phyloP scores from a whole-genome alignment of 2,329 filamentous ascomycete genomes.

The Sarocladiaceae sp. region DNA sequence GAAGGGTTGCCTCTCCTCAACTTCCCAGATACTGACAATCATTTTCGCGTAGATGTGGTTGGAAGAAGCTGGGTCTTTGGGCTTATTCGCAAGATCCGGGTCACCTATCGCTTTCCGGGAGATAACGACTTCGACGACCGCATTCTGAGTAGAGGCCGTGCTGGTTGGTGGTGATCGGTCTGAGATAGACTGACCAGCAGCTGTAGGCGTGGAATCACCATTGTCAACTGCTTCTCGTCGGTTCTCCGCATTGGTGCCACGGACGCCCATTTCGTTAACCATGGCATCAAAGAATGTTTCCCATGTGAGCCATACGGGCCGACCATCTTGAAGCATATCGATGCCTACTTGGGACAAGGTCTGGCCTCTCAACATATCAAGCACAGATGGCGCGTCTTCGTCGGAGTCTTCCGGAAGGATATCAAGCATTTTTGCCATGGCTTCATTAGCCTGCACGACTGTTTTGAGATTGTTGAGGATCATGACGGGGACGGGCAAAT shows the following conservation, averaged over 20 bases:
- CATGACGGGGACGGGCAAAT: constrained; percentile 65
- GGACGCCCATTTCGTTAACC: constrained; percentile 33
- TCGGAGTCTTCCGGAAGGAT: constrained; percentile 39
- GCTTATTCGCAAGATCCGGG: constrained; percentile 26
- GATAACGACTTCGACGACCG: constrained; percentile 62
- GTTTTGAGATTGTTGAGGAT: constrained; percentile 64
- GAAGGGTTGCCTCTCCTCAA: constrained; percentile 60
- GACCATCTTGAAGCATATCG: constrained; percentile 64
- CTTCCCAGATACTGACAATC: constrained; percentile 69
- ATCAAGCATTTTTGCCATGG: constrained; percentile 64
- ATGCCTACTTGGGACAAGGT: constrained; percentile 64
- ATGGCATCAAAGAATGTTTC: constrained; percentile 52
- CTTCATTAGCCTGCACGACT: constrained; percentile 67
- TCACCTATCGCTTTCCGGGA: constrained; percentile 40
- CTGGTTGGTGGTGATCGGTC: neutral
- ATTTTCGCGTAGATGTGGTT: constrained; percentile 58
- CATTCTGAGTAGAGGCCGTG: constrained; percentile 42
- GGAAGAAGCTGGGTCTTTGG: constrained; percentile 17
- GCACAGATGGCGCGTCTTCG: constrained; percentile 36
- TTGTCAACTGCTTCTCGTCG: constrained; percentile 16
- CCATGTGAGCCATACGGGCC: constrained; percentile 53
- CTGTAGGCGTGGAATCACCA: constrained; percentile 10
- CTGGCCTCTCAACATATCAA: constrained; percentile 58
- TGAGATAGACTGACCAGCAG: neutral
- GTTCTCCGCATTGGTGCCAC: constrained; percentile 17